Evolutionary conservation across 331 rosid species (phyloP).

Genomic region (Quercus tomentella): DNA sequence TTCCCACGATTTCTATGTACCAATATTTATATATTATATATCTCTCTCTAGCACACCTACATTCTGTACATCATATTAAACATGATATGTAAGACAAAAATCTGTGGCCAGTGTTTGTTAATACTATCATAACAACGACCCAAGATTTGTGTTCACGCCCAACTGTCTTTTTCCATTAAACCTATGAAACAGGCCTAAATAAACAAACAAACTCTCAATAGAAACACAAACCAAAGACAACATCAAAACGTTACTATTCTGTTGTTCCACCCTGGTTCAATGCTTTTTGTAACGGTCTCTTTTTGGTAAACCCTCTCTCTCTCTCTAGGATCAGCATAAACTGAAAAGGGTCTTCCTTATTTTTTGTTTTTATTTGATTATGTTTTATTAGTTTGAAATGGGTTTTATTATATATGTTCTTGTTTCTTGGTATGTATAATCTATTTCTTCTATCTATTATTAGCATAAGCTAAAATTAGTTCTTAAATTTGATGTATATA

Average conservation of each 20-base stretch:
- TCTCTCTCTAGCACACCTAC: not conserved
- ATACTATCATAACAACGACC: not conserved
- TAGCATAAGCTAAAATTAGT: too few species aligned
- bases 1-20: too few species aligned
- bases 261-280: slow-evolving; percentile 16
- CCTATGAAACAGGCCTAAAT: slow-evolving; percentile 23
- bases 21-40: not conserved
- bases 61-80: slow-evolving; percentile 10
- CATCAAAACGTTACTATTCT: slow-evolving; percentile 13
- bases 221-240: slow-evolving; percentile 10
- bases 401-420: too few species aligned
- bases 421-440: too few species aligned
- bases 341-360: too few species aligned
- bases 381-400: too few species aligned
- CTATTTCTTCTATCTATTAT: too few species aligned
- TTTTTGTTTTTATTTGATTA: too few species aligned
- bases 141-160: slow-evolving; percentile 20
- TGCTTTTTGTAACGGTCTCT: not conserved
- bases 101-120: slow-evolving; percentile 18
- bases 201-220: slow-evolving; percentile 1
- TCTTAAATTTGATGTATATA: too few species aligned
- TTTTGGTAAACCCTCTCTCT: too few species aligned
- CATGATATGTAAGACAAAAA: slow-evolving; percentile 31
- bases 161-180: slow-evolving; percentile 6
- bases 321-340: too few species aligned